A percentile compares a stretch with the other conserved stretches of the same genome.
Conservation (phyloP, 1,284 basidiomycete species). For the Phellinidium pouzarii region DNA sequence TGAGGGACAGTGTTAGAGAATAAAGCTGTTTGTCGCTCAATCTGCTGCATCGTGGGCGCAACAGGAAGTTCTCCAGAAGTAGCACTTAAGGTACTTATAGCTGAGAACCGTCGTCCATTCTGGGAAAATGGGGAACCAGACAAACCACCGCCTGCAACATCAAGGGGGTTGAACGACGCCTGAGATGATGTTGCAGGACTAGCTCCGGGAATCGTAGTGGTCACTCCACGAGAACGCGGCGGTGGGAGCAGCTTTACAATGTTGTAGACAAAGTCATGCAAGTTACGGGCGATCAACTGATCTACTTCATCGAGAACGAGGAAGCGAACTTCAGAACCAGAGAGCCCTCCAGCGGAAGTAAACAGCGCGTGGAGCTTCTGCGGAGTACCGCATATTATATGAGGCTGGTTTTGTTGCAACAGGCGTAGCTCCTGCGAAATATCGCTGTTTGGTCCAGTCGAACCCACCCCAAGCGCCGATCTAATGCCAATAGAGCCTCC, state of each 20-base stretch:
- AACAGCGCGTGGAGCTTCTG: conserved; percentile 93
- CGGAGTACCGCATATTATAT: conserved; percentile 94
- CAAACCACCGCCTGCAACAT: conserved; percentile 31
- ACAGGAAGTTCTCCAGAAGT: conserved; percentile 27
- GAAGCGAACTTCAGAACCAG: conserved; percentile 81
- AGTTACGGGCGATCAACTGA: conserved; percentile 92
- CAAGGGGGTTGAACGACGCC: conserved; percentile 45
- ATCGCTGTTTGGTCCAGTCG: conserved; percentile 56
- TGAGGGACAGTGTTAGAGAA: conserved; percentile 95
- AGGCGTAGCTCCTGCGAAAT: conserved; percentile 73
- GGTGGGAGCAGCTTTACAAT: conserved; percentile 87
- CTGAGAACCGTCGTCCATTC: conserved; percentile 52
- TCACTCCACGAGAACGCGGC: conserved; percentile 62
- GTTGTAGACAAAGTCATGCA: conserved; percentile 91
- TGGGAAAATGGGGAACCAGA: conserved; percentile 42
- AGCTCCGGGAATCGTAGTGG: conserved; percentile 32
- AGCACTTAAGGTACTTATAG: conserved; percentile 38
- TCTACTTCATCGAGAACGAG: conserved; percentile 96
- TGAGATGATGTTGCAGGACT: conserved; percentile 29
- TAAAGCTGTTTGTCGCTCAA: conserved; percentile 91
- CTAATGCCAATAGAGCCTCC: conserved; percentile 87
- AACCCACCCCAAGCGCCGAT: conserved; percentile 81
- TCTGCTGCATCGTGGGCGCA: conserved; percentile 28
- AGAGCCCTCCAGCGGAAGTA: conserved; percentile 68
- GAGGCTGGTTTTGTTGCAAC: conserved; percentile 86